phyloP scores from a whole-genome alignment of 1,139 yeast species.

The Hansenula lynferdii region DNA sequence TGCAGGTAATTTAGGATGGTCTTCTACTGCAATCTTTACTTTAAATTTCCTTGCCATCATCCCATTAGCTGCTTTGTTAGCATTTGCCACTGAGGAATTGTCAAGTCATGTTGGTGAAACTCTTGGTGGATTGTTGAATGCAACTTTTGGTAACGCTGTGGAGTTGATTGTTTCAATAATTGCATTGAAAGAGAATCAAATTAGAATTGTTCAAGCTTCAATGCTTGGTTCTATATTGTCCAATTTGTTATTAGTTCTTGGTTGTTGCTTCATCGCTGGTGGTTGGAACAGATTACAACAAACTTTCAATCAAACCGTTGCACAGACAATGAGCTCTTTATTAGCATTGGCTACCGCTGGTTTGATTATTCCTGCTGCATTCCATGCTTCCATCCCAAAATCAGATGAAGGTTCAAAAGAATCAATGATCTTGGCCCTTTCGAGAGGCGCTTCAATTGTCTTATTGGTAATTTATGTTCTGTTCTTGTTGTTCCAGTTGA shows the following conservation, averaged over 20 bases:
- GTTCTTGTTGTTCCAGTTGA: conserved; percentile 81
- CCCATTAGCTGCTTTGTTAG: conserved; percentile 86
- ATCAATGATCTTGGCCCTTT: conserved; percentile 61
- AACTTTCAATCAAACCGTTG: conserved; percentile 90
- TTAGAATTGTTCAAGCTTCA: conserved; percentile 92
- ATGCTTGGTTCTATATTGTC: conserved; percentile 94
- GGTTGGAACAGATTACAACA: conserved; percentile 86
- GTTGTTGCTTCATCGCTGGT: conserved; percentile 94
- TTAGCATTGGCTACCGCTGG: conserved; percentile 91
- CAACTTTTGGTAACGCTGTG: conserved; percentile 92
- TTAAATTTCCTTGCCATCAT: conserved; percentile 86
- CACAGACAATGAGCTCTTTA: conserved; percentile 94
- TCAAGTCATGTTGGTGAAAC: conserved; percentile 85
- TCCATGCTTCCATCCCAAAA: conserved; percentile 73
- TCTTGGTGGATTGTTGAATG: conserved; percentile 87
- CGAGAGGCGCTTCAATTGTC: conserved; percentile 84
- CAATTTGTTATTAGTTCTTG: conserved; percentile 81
- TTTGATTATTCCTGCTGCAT: conserved; percentile 90
- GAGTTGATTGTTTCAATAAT: conserved; percentile 92
- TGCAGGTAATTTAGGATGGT: conserved; percentile 57
- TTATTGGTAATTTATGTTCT: conserved; percentile 73
- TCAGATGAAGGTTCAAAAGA: conserved; percentile 30
- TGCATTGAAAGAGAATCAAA: conserved; percentile 80
- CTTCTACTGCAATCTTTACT: conserved; percentile 58
- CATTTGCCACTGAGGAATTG: conserved; percentile 90